Evolutionary conservation across 805 yeast genomes (phyloP).

Genomic region (Brettanomyces anomalus): DNA sequence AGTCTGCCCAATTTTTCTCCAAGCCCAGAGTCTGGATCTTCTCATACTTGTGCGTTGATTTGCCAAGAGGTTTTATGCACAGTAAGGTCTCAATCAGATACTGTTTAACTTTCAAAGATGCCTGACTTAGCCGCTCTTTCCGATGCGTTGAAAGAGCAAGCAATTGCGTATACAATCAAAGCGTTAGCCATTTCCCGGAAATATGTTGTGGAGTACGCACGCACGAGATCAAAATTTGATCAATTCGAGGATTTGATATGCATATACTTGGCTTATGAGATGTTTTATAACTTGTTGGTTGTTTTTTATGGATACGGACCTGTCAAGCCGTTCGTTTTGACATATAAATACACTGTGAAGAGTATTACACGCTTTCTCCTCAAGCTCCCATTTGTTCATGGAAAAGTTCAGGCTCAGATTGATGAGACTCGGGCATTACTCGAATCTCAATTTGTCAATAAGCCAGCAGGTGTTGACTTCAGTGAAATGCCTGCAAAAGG

Average conservation of each 20-base stretch:
- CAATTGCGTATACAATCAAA: no score
- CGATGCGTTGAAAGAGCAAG: no score
- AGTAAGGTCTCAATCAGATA: no score
- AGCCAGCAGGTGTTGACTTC: constrained; percentile 37
- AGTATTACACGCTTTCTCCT: constrained; percentile 9
- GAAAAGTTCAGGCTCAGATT: constrained; percentile 36
- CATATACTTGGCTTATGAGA: constrained; percentile 4
- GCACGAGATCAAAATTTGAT: constrained; percentile 1
- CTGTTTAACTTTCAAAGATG: no score
- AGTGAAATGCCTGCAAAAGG: constrained; percentile 53
- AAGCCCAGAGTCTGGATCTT: no score
- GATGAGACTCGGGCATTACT: constrained; percentile 35
- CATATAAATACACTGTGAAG: constrained; percentile 5
- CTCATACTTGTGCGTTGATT: no score
- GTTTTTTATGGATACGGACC: constrained; percentile 21
- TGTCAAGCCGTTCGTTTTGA: constrained; percentile 4
- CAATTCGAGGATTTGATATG: constrained; percentile 11
- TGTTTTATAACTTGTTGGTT: constrained; percentile 2
- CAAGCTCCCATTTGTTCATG: constrained; percentile 30
- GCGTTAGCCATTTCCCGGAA: no score
- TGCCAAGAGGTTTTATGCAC: no score
- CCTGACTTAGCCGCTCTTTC: no score
- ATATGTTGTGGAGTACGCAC: not conserved
- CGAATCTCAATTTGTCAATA: constrained; percentile 50
- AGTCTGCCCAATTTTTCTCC: no score